phyloP scores from a whole-genome alignment of 2,329 filamentous ascomycete species.

The Aureobasidium pullulans region DNA sequence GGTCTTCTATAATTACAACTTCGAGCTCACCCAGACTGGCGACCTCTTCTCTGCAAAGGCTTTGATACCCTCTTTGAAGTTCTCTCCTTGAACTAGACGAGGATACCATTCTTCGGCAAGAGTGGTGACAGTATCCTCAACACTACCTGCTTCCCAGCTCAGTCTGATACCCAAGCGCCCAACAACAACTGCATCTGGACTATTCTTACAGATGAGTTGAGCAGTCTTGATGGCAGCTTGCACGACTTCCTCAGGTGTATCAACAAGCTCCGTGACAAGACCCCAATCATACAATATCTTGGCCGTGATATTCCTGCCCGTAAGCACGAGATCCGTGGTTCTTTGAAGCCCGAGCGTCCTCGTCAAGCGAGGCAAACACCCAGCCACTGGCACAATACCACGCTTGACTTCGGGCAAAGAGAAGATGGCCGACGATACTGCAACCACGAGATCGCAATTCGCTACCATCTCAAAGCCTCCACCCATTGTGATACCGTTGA shows the following conservation, averaged over 20 bases:
- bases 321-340: constrained; percentile 44
- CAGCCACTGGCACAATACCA: constrained; percentile 48
- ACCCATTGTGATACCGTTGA: constrained; percentile 51
- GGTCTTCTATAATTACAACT: constrained; percentile 29
- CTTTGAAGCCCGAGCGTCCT: constrained; percentile 42
- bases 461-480: constrained; percentile 52
- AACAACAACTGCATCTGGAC: constrained; percentile 19
- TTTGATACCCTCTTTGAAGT: constrained; percentile 42
- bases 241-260: constrained; percentile 24
- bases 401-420: constrained; percentile 48
- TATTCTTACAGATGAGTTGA: constrained; percentile 18
- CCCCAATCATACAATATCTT: constrained; percentile 37
- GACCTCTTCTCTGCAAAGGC: constrained; percentile 47
- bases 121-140: constrained; percentile 27
- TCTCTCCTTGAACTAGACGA: constrained; percentile 37
- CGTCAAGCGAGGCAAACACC: constrained; percentile 45
- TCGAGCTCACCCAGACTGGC: constrained; percentile 44
- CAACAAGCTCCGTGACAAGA: constrained; percentile 34
- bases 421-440: constrained; percentile 45
- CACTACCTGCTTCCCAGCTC: constrained; percentile 18
- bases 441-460: constrained; percentile 51
- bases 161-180: constrained; percentile 18
- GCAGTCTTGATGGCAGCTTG: constrained; percentile 16
- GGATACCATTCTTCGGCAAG: constrained; percentile 33
- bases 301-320: constrained; percentile 39